phyloP scores from a whole-genome alignment of 2,329 filamentous ascomycete genomes.

The Venturia aucupariae region DNA sequence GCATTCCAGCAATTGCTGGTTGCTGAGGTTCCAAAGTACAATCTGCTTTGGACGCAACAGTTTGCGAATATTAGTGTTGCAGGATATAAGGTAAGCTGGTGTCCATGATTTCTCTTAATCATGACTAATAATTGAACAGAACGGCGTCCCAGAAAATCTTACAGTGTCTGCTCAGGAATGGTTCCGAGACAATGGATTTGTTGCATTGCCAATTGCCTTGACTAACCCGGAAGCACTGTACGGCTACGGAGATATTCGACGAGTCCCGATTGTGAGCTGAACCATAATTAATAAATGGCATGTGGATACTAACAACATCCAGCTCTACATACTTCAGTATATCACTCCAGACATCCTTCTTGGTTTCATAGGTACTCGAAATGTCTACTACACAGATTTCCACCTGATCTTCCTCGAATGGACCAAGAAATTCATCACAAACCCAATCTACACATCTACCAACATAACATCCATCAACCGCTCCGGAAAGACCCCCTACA shows the following conservation, averaged over 20 bases:
- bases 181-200: constrained; percentile 29
- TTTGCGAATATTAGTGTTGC: constrained; percentile 26
- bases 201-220: constrained; percentile 25
- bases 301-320: constrained; percentile 20
- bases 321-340: constrained; percentile 32
- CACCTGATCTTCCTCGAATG: constrained; percentile 28
- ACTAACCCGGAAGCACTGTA: constrained; percentile 29
- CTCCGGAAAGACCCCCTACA: background rate
- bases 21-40: constrained; percentile 28
- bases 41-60: constrained; percentile 24
- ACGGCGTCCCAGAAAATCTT: constrained; percentile 27
- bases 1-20: constrained; percentile 22
- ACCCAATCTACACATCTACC: constrained; percentile 24
- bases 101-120: constrained; percentile 18
- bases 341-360: constrained; percentile 30
- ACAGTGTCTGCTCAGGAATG: constrained; percentile 27
- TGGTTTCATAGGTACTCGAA: constrained; percentile 27
- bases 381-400: constrained; percentile 30
- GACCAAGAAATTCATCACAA: constrained; percentile 23
- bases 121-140: constrained; percentile 20
- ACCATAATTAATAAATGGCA: background rate
- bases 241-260: constrained; percentile 29
- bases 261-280: constrained; percentile 29
- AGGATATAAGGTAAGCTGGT: constrained; percentile 27
- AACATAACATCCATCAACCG: constrained; percentile 26